A percentile compares a stretch with the other conserved stretches of the same genome.
These are phyloP conservation scores for Dendrobium catenatum DNA, from an alignment of 106 monocot genomes.

Conservation along the genomic window DNA sequence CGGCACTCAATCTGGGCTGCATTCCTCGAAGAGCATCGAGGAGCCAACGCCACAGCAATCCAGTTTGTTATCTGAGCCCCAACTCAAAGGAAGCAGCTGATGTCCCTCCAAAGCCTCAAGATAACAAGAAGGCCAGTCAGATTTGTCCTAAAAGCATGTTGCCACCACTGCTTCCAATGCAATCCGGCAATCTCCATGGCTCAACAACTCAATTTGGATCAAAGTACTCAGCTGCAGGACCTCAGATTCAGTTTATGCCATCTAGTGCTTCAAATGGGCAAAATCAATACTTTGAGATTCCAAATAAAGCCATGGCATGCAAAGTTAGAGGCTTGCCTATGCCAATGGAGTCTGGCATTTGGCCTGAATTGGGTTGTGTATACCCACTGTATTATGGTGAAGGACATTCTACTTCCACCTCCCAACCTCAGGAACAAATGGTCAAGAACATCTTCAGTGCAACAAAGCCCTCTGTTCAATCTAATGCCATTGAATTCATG, in stretches of 20 bases:
- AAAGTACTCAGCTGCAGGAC: constrained; percentile 9
- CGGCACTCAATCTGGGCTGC: constrained; percentile 84
- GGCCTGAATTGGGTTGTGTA: constrained; percentile 19
- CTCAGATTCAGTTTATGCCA: neutral
- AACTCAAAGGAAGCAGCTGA: neutral
- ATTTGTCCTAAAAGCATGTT: constrained; percentile 9
- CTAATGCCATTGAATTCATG: neutral
- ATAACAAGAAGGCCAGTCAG: constrained; percentile 7
- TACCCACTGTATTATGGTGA: constrained; percentile 40
- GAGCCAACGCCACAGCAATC: constrained; percentile 76
- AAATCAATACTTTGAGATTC: neutral
- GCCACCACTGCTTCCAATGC: constrained; percentile 2
- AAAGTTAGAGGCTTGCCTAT: neutral
- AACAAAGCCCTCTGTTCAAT: neutral
- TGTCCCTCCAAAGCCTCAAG: constrained; percentile 9
- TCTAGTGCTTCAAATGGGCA: constrained; percentile 5
- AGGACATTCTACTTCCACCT: neutral
- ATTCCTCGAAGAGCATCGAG: constrained; percentile 71
- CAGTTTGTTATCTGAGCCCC: constrained; percentile 52
- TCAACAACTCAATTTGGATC: constrained; percentile 10
- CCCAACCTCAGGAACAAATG: neutral
- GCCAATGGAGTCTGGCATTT: constrained; percentile 1
- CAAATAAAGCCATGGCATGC: neutral
- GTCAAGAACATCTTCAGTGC: neutral
- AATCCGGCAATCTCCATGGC: neutral